These are phyloP conservation scores for Phytophthora sojae DNA, from an alignment of 352 stramenopile species.

Conservation along the genomic window DNA sequence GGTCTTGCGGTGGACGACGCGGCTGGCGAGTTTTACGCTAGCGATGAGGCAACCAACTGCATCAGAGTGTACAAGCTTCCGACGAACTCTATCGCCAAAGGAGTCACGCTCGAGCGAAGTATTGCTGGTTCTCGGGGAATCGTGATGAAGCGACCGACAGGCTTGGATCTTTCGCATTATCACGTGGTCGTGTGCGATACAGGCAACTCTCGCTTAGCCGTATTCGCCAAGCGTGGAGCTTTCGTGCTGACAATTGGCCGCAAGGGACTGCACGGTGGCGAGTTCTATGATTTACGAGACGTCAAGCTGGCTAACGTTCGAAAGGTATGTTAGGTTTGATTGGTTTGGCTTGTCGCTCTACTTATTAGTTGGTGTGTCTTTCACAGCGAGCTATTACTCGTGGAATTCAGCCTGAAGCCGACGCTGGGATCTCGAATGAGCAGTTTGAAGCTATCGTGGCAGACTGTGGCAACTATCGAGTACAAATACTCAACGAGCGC, in stretches of 20 bases:
- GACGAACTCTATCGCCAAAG: slow-evolving; percentile 24
- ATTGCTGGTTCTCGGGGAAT: slow-evolving; percentile 22
- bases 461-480: slow-evolving; percentile 69
- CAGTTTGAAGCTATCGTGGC: slow-evolving; percentile 77
- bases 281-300: slow-evolving; percentile 64
- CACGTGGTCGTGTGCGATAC: slow-evolving; percentile 71
- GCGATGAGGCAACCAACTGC: slow-evolving; percentile 59
- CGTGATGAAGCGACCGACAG: slow-evolving; percentile 47
- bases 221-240: slow-evolving; percentile 64
- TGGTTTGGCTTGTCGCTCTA: background rate
- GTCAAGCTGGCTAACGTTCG: slow-evolving; percentile 66
- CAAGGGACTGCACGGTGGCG: slow-evolving; percentile 41
- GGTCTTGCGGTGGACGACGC: slow-evolving; percentile 60
- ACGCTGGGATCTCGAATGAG: slow-evolving; percentile 54
- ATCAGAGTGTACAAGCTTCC: slow-evolving; percentile 56
- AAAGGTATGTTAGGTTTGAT: slow-evolving; percentile 45
- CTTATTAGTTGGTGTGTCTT: background rate
- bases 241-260: slow-evolving; percentile 57
- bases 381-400: slow-evolving; percentile 50
- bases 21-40: slow-evolving; percentile 67
- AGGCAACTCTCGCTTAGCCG: slow-evolving; percentile 55
- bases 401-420: slow-evolving; percentile 41
- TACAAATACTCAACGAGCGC: slow-evolving; percentile 74
- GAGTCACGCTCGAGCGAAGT: slow-evolving; percentile 27
- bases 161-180: slow-evolving; percentile 72